phyloP scores from a whole-genome alignment of 2,329 filamentous ascomycete species.

The Hymenoscyphus occultus region DNA sequence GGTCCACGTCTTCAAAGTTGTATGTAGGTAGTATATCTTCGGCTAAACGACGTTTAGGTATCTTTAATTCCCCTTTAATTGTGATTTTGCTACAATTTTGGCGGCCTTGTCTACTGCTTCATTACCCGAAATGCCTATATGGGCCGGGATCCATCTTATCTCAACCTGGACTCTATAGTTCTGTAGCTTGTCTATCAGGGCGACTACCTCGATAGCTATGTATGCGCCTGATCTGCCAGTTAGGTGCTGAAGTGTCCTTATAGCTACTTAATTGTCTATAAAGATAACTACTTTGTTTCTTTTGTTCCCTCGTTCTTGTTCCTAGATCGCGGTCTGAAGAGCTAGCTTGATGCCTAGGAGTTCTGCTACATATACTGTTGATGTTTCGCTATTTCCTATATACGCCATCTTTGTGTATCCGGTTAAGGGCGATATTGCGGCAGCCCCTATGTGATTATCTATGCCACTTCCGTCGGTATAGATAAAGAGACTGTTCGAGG shows the following conservation, averaged over 20 bases:
- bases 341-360: constrained; percentile 32
- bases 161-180: constrained; percentile 18
- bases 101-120: constrained; percentile 22
- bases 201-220: constrained; percentile 30
- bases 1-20: too few species aligned
- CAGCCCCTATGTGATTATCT: constrained; percentile 31
- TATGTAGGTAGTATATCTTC: too few species aligned
- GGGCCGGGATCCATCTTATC: constrained; percentile 24
- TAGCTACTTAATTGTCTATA: constrained; percentile 33
- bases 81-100: constrained; percentile 25
- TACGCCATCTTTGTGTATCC: constrained; percentile 24
- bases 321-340: constrained; percentile 29
- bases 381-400: constrained; percentile 31
- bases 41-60: neutral
- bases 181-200: constrained; percentile 22
- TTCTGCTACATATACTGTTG: constrained; percentile 35
- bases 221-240: constrained; percentile 34
- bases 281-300: neutral
- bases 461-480: constrained; percentile 29
- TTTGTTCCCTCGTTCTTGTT: constrained; percentile 11
- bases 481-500: constrained; percentile 8
- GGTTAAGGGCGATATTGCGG: constrained; percentile 26
- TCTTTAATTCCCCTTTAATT: constrained; percentile 14
- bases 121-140: constrained; percentile 24
- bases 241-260: constrained; percentile 32